phyloP scores from a whole-genome alignment of 768 basidiomycete genomes.

The Clavulina sp. region DNA sequence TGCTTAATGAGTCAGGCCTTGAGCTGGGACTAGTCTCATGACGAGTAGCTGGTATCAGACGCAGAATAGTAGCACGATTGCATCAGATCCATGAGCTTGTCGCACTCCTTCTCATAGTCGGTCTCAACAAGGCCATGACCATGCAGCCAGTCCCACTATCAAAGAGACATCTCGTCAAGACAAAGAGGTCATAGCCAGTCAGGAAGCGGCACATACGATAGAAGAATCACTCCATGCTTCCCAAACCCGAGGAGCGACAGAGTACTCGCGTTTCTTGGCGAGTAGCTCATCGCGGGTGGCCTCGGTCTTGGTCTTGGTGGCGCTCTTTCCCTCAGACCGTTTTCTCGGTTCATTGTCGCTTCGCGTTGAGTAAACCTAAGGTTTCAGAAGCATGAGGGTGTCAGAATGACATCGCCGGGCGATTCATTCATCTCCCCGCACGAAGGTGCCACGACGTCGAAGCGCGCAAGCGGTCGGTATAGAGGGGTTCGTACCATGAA shows the following conservation, averaged over 20 bases:
- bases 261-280: conserved; percentile 42
- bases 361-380: conserved; percentile 56
- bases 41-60: conserved; percentile 19
- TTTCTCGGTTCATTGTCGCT: conserved; percentile 16
- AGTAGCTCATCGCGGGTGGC: conserved; percentile 52
- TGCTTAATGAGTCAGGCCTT: conserved; percentile 66
- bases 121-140: conserved; percentile 55
- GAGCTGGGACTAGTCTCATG: conserved; percentile 43
- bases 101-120: conserved; percentile 38
- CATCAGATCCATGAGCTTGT: conserved; percentile 49
- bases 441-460: too few species aligned
- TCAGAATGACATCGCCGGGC: too few species aligned
- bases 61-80: conserved; percentile 55
- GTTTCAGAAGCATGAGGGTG: too few species aligned
- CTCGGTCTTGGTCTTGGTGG: conserved; percentile 44
- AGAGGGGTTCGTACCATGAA: too few species aligned
- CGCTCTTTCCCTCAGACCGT: conserved; percentile 60
- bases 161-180: neutral
- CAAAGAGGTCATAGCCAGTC: neutral
- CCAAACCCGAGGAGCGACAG: conserved; percentile 49
- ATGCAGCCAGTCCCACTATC: conserved; percentile 68
- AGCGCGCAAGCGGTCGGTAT: too few species aligned
- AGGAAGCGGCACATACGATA: conserved; percentile 32
- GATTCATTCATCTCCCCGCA: too few species aligned
- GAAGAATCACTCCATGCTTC: conserved; percentile 76